Conservation (phyloP, 2,329 filamentous ascomycete species). For the Pochonia chlamydosporia region DNA sequence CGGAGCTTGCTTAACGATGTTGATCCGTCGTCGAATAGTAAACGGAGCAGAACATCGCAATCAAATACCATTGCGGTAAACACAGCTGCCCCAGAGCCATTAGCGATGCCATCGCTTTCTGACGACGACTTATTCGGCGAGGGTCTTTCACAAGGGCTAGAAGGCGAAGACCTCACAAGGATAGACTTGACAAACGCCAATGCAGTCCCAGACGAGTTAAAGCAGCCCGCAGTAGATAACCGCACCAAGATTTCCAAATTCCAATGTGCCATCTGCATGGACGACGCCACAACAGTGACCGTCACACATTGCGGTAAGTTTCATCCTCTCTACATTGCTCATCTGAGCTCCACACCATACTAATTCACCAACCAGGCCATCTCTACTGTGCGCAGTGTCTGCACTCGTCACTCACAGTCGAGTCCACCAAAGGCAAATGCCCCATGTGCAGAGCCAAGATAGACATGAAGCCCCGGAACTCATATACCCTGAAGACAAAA, state of each 20-base stretch:
- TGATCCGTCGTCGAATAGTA: slow-evolving; percentile 13
- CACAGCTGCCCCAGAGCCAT: neutral
- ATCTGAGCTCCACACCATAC: neutral
- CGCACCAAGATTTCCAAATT: slow-evolving; percentile 48
- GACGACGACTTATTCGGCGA: slow-evolving; percentile 25
- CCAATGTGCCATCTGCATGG: slow-evolving; percentile 65
- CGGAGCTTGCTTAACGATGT: neutral
- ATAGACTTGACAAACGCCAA: slow-evolving; percentile 34
- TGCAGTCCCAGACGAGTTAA: slow-evolving; percentile 37
- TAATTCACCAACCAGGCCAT: slow-evolving; percentile 38
- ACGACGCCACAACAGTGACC: slow-evolving; percentile 50
- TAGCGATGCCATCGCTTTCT: neutral
- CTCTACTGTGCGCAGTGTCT: slow-evolving; percentile 60
- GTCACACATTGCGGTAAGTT: slow-evolving; percentile 62
- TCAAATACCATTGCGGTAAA: neutral
- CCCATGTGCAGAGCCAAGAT: slow-evolving; percentile 59
- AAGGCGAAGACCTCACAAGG: slow-evolving; percentile 21
- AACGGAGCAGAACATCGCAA: slow-evolving; percentile 19
- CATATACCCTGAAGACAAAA: slow-evolving; percentile 40
- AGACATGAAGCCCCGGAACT: slow-evolving; percentile 37
- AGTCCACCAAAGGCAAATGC: slow-evolving; percentile 50
- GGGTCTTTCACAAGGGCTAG: slow-evolving; percentile 3
- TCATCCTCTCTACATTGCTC: neutral
- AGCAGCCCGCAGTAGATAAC: slow-evolving; percentile 38
- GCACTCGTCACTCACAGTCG: slow-evolving; percentile 53